A percentile compares a stretch with the other conserved stretches of the same genome.
phyloP scores from a whole-genome alignment of 2,329 filamentous ascomycete genomes.

The Monosporascus cannonballus region DNA sequence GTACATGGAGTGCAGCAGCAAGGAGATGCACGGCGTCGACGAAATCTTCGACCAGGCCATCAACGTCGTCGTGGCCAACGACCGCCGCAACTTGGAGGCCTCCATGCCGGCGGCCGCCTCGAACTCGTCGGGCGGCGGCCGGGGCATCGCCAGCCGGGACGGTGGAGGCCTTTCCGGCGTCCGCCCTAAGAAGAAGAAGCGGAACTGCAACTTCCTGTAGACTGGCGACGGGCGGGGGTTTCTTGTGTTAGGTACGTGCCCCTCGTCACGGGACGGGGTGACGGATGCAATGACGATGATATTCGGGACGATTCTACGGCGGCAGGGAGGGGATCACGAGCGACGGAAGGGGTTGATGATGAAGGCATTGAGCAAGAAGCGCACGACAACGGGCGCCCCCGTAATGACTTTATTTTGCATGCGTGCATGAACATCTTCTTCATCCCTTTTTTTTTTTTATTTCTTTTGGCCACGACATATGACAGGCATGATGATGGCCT shows the following conservation, averaged over 20 bases:
- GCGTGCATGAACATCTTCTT: background rate
- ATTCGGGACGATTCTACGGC: background rate
- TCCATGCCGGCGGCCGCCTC: slow-evolving; percentile 32
- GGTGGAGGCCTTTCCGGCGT: slow-evolving; percentile 37
- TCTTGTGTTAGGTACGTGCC: background rate
- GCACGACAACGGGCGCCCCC: background rate
- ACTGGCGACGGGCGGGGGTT: slow-evolving; percentile 8
- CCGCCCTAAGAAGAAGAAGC: slow-evolving; percentile 70
- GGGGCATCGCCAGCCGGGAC: slow-evolving; percentile 22
- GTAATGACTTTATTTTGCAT: slow-evolving; percentile 5
- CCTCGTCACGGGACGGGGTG: too few relatives aligned
- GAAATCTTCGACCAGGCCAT: slow-evolving; percentile 94
- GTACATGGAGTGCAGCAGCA: slow-evolving; percentile 98
- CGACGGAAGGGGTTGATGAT: background rate
- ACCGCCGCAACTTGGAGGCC: slow-evolving; percentile 56
- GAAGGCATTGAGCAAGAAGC: background rate
- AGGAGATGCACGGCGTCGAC: slow-evolving; percentile 93
- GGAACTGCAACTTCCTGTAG: slow-evolving; percentile 75
- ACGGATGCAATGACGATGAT: background rate
- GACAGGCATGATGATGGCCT: background rate
- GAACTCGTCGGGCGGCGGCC: slow-evolving; percentile 25
- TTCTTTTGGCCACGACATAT: background rate
- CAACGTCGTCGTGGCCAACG: slow-evolving; percentile 79
- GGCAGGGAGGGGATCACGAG: slow-evolving; percentile 1
- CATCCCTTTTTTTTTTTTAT: background rate